Evolutionary conservation across 2,329 filamentous ascomycete species (phyloP), one percentile per base, ranked within the genome.

Genomic region (Chlorencoelia australis): DNA sequence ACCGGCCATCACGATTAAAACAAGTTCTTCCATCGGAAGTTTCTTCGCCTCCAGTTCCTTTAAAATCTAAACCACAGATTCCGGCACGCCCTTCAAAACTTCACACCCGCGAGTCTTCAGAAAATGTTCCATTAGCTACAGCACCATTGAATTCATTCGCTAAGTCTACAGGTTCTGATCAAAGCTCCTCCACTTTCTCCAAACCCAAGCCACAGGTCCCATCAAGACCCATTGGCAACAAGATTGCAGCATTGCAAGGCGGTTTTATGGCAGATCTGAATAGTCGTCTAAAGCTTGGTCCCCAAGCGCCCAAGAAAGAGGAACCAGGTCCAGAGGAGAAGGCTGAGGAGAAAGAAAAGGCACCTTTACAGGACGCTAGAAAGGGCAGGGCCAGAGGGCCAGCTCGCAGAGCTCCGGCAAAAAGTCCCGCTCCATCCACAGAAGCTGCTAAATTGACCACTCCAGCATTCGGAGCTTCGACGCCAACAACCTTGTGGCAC

Each of bases 221-320:
- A 8, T 73, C 79, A 10, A 76, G 86, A 30, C 84, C 87, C 2
- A 70, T 71, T 28, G 84, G 84, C 7, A 75, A 77, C 51, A 96
- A 96, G 65, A 93, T 98, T 56, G 86, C 88, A 11, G 82, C 85
- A 16, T 66, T 98, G 20, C 87, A 94, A 60, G 84, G 84, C 24
- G 86, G 84, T 3, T 96, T 98, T 59, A 77, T 98, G 71, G 87
- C 79, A 29, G 89, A 96, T 54, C 66, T 98, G 27, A 94, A 96
- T 60, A 88, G 86, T 51, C 82, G 87, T 32, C 67, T 98, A 18
- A 80, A 86, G 54, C 64, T 94, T 22, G 91, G 91, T 1, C 89
- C 88, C n/a, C 79, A 84, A 49, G 75, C 70, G 7, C 73, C 78
- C 2, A 88, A 86, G 65, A 81, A 83, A 47, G 79, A 83, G 52